Base-by-base conservation (phyloP, 1,139 yeast genomes). In the Saccharomycopsis hybrid region DNA sequence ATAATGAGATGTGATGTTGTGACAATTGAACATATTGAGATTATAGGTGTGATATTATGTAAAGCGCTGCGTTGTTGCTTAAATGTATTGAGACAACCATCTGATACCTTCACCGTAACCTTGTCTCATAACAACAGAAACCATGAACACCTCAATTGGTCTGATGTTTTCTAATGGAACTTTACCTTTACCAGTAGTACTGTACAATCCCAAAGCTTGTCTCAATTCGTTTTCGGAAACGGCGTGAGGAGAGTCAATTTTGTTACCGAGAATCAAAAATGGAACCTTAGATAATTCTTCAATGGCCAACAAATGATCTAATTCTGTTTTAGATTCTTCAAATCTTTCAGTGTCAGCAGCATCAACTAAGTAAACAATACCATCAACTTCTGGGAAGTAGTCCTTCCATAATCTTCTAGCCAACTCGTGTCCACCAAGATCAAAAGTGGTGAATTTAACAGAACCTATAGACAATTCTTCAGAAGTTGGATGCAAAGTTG, bases 361-460 rank as follows among this genome's bases (percentile, higher is more conserved):
- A 66, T 92, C 99, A 41, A 92, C 97, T 56, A 94, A 76, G 70
- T 87, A 94, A 31, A 92, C 97, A 61, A 92, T 92, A 49, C 97
- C 98, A 68, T 89, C 86, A 51, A 92, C 98, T 70, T 92, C 98
- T 51, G 98, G 99, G 82, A 94, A 92, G 69, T 92, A 92, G 68
- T 92, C 97, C 68, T 89, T 90, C 99, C 99, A 92, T 65, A 92
- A 81, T 72, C 98, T 88, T 73, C 99, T 90, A 46, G 98, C 98
- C 71, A 90, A 97, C 67, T 80, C 84, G 74, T 92, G 98, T 42
- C 99, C 99, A 68, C 99, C 99, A 62, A 92, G 77, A 69, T 92
- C 99, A 62, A 92, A 92, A 41, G 98, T 94, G 55, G 99, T 92
- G 77, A 92, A 92, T 68, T 92, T 85, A 57, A 92, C 95, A 59